Base-by-base conservation (phyloP, 1,284 basidiomycete genomes). In the Coriolopsis trogii region DNA sequence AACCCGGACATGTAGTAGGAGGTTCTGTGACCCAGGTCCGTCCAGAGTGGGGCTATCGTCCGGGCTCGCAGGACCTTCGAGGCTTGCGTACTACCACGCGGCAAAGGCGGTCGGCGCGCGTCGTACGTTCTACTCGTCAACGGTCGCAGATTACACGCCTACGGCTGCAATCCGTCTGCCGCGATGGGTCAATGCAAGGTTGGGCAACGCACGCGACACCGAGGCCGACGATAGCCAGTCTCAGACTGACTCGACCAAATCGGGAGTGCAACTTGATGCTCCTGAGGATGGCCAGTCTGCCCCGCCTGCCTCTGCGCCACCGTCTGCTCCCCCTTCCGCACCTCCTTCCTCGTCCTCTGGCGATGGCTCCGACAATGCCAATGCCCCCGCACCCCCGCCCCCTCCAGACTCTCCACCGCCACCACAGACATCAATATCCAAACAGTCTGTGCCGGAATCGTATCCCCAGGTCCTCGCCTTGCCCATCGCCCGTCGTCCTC, bases 391-490 rank as follows among this genome's bases (percentile, higher is more conserved):
- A 13, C 60, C 67, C 12, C 60, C 71, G 23, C 68, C 73, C 20
- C 63, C 71, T 20, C 60, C 67, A 8, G 67, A 70, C 29, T 53
- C 67, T 24, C 70, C 76, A 4, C 64, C 73, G 30, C 70, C 67
- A 26, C 64, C 66, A 5, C 72, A 78, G 9, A 82, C 81, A 25
- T 82, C 85, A 13, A 87, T 91, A 59, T 84, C 91, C 12, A 91
- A 91, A 63, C 90, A 91, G 56, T 86, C 89, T 33, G 85, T 94
- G 9, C 92, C 92, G 1, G 91, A 93, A 70, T 70, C 85, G 55
- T 98, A 98, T 71, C 95, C 96, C 1, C 93, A 97, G 70, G 89
- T 98, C 31, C 82, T 99, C 20, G 96, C 96, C 4, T 82, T 99
- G 0, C 96, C 96, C 12, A 98, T 99, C 62, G 95, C 95, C 28